phyloP scores from a whole-genome alignment of 805 yeast genomes.

The Torulaspora microellipsoides region DNA sequence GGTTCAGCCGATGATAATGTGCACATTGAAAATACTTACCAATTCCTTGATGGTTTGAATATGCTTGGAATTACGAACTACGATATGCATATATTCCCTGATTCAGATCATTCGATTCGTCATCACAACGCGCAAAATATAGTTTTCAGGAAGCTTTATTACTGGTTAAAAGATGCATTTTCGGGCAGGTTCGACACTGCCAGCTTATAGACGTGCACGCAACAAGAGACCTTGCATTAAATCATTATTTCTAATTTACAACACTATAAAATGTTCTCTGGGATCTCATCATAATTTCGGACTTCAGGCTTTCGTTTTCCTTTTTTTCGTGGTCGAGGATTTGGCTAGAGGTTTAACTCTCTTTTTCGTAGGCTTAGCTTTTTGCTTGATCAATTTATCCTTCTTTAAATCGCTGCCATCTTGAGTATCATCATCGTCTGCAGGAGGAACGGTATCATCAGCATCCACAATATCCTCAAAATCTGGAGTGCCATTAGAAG shows the following conservation, averaged over 20 bases:
- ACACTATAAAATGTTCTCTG: not conserved
- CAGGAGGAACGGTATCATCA: constrained; percentile 28
- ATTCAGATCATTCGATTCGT: constrained; percentile 79
- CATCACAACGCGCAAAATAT: constrained; percentile 75
- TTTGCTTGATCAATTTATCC: constrained; percentile 35
- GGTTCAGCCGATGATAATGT: constrained; percentile 87
- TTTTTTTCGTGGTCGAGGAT: constrained; percentile 18
- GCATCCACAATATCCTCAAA: constrained; percentile 37
- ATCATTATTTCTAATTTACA: not conserved
- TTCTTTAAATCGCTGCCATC: constrained; percentile 36
- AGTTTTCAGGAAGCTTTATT: constrained; percentile 63
- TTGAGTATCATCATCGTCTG: constrained; percentile 28
- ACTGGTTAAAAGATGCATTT: constrained; percentile 66
- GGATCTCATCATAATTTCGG: not conserved
- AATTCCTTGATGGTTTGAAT: constrained; percentile 58
- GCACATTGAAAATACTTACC: constrained; percentile 65
- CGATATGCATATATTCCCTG: constrained; percentile 88
- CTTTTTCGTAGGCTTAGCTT: constrained; percentile 28
- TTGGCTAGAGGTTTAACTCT: constrained; percentile 19
- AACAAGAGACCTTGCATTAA: not conserved
- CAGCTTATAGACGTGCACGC: not conserved
- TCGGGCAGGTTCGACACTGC: constrained; percentile 33
- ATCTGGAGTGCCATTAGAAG: constrained; percentile 28
- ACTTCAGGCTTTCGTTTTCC: constrained; percentile 18
- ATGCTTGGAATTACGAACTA: constrained; percentile 55